Percentiles rank a stretch among this genome's conserved stretches.
Conservation (phyloP, 2,329 filamentous ascomycete species). For the Metarhizium humberi region DNA sequence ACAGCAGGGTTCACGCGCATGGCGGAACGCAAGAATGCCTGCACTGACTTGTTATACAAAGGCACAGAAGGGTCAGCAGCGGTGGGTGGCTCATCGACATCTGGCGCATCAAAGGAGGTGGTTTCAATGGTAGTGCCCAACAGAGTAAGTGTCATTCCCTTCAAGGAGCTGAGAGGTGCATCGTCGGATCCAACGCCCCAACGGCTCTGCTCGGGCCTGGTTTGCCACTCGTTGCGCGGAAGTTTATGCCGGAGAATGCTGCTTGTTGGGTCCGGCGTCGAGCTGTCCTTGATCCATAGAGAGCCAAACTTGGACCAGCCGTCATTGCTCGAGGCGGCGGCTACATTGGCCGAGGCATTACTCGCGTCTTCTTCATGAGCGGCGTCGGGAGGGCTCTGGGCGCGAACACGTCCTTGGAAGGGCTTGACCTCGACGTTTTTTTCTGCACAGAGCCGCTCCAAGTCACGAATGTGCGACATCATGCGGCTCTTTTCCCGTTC, state of each 20-base stretch:
- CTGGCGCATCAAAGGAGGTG: conserved; percentile 57
- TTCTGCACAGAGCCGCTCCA: conserved; percentile 56
- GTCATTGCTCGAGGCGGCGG: conserved; percentile 12
- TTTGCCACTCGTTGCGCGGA: conserved; percentile 26
- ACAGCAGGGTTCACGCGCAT: conserved; percentile 51
- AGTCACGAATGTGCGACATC: conserved; percentile 54
- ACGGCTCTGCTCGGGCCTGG: conserved; percentile 50
- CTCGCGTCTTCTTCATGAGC: conserved; percentile 18
- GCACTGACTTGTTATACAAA: conserved; percentile 63
- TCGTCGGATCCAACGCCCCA: conserved; percentile 56
- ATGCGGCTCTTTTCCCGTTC: conserved; percentile 64
- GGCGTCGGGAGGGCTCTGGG: conserved; percentile 16
- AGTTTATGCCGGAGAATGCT: conserved; percentile 13
- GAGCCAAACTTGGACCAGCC: conserved; percentile 23
- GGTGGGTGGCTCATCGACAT: conserved; percentile 47
- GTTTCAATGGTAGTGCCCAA: conserved; percentile 75
- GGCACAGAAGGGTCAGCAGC: conserved; percentile 31
- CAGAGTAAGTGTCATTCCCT: conserved; percentile 67
- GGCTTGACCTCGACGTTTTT: conserved; percentile 52
- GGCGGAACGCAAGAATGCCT: conserved; percentile 57
- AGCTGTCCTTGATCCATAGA: conserved; percentile 25
- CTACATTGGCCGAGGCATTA: conserved; percentile 12
- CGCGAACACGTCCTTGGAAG: conserved; percentile 25
- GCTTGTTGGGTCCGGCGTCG: conserved; percentile 8
- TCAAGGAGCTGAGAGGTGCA: conserved; percentile 61